phyloP scores from a whole-genome alignment of 306 rosid species.

The Oxytropis ochrocephala region DNA sequence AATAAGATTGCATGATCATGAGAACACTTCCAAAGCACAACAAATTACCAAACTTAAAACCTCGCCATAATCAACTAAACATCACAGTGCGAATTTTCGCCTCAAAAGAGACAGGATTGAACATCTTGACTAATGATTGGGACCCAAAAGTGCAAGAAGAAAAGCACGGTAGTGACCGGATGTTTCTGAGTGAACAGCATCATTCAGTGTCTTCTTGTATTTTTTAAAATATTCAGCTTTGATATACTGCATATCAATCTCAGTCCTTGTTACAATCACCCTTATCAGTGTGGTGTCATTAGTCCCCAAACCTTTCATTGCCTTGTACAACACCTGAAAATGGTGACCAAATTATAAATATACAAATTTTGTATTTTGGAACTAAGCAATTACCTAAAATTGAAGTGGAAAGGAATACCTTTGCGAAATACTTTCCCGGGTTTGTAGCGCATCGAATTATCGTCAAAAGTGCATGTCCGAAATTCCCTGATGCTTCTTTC shows the following conservation, averaged over 20 bases:
- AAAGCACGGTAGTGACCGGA: conserved; percentile 56
- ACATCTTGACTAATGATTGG: conserved; percentile 27
- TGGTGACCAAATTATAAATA: background rate
- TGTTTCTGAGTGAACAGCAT: conserved; percentile 71
- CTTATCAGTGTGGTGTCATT: conserved; percentile 46
- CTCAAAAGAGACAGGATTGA: background rate
- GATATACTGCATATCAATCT: conserved; percentile 69
- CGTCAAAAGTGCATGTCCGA: conserved; percentile 51
- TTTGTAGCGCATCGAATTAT: conserved; percentile 44
- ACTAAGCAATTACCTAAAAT: background rate
- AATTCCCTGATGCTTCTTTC: conserved; percentile 56
- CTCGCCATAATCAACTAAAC: background rate
- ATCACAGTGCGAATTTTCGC: background rate
- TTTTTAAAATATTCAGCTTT: conserved; percentile 51
- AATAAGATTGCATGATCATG: background rate
- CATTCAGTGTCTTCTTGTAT: conserved; percentile 42
- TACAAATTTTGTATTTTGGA: background rate
- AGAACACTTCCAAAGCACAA: background rate
- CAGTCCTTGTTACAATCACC: conserved; percentile 64
- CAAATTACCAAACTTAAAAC: background rate
- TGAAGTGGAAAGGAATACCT: conserved; percentile 36
- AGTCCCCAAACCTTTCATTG: conserved; percentile 75
- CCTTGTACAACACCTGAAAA: conserved; percentile 47
- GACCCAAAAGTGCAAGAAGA: conserved; percentile 63
- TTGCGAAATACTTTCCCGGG: conserved; percentile 54